Base-by-base conservation (phyloP, 306 rosid genomes). In the Cotoneaster glaucophyllus region DNA sequence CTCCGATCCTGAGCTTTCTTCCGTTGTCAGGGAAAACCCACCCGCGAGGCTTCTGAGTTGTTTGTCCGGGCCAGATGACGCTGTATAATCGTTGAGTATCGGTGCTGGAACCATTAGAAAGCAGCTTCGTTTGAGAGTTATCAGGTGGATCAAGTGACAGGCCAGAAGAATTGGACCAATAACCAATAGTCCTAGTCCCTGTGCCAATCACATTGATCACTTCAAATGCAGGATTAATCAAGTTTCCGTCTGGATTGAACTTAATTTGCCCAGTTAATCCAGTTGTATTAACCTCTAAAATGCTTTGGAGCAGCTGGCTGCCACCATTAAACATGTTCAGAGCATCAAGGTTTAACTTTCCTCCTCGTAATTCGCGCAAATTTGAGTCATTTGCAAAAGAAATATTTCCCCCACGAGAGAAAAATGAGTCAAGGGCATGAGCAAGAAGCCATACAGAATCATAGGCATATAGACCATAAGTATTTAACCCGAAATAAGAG, bases 141-240 rank as follows among this genome's bases (percentile, higher is more conserved):
- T 44, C 43, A 2, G 80, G 84, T 52, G 76, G 71, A 18, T 24
- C 29, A 53, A 75, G 17, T 10, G 66, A 65, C 29, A 75, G 41
- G 24, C 80, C 76, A 4, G 80, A 74, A 4, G 56, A 75, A 43
- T 80, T 75, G 21, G 80, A 80, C 84, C 84, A 80, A 43, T 25
- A 74, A 28, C 80, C 80, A 63, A 80, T 64, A 4, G 22, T 75
- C 57, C 80, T 64, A 14, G 32, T 52, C 11, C 77, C 84, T 6
- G 80, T 80, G 14, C 83, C 83, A 26, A 80, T 80, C 53, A 80
- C 73, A 74, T 80, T 80, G 61, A 75, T 80, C 39, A 75, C 52
- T 62, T 80, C 80, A 62, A 75, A 75, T 25, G 80, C 71, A 34
- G 84, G 80, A 70, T 69, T 29, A 21, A 69, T 10, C 4, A 75